These are phyloP conservation scores for Naganishia vishniacii DNA, from an alignment of 768 basidiomycete genomes.

Conservation along the genomic window DNA sequence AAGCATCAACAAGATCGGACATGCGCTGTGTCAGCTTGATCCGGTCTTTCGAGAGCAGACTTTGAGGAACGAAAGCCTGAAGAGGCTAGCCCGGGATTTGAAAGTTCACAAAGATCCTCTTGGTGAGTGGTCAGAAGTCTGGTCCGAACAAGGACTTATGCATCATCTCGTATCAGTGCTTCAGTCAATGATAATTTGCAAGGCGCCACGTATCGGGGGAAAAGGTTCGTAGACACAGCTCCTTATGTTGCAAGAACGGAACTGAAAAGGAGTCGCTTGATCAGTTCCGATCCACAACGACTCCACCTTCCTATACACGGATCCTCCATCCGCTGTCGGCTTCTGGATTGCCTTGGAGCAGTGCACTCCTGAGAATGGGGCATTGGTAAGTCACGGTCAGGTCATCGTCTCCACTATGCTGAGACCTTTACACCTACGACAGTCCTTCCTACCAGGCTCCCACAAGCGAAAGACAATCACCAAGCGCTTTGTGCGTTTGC, in stretches of 20 bases:
- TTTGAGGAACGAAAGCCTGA: constrained; percentile 68
- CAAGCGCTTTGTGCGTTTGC: constrained; percentile 77
- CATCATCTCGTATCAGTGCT: constrained; percentile 54
- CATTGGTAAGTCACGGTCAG: constrained; percentile 42
- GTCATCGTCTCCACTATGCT: too few relatives aligned
- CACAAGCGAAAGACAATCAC: constrained; percentile 68
- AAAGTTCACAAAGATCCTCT: constrained; percentile 76
- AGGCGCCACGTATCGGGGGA: constrained; percentile 87
- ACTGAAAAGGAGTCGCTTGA: background rate
- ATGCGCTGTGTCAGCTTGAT: constrained; percentile 76
- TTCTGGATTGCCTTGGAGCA: constrained; percentile 94
- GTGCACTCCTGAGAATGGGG: constrained; percentile 58
- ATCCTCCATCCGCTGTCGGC: constrained; percentile 84
- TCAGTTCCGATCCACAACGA: constrained; percentile 84
- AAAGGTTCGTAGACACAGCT: constrained; percentile 61
- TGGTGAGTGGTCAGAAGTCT: constrained; percentile 46
- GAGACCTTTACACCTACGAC: constrained; percentile 19
- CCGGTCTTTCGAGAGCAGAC: constrained; percentile 73
- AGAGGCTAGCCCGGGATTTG: constrained; percentile 66
- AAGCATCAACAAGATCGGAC: constrained; percentile 79
- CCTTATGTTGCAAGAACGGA: background rate
- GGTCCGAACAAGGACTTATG: background rate
- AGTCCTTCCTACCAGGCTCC: constrained; percentile 63
- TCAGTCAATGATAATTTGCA: constrained; percentile 93
- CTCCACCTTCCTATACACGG: constrained; percentile 76